Conservation (phyloP, 192 early-diverging fungal species). For the Umbelopsis vinacea region DNA sequence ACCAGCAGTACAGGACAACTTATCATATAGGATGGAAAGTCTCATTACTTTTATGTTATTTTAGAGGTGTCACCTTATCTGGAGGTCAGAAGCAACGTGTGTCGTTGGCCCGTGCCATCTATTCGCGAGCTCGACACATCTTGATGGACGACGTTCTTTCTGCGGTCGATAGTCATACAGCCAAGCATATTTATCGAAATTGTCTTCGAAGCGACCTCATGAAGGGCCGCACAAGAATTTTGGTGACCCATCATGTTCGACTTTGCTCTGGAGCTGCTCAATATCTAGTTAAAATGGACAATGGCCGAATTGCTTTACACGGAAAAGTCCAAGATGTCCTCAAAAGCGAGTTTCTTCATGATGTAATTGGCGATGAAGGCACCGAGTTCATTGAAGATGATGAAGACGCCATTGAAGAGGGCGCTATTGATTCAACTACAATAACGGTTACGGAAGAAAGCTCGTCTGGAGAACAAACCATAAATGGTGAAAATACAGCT, state of each 20-base stretch:
- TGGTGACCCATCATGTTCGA: conserved; percentile 79
- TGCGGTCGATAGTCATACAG: conserved; percentile 55
- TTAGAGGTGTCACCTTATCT: conserved; percentile 64
- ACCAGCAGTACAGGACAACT: neutral
- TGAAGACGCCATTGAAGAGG: conserved; percentile 3
- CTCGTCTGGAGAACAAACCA: neutral
- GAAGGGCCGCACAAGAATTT: conserved; percentile 72
- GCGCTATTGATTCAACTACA: neutral
- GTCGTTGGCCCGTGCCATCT: conserved; percentile 79
- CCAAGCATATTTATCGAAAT: conserved; percentile 53
- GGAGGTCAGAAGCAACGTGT: conserved; percentile 81
- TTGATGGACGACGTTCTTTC: conserved; percentile 83
- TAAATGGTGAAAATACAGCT: neutral
- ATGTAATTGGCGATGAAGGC: conserved; percentile 21
- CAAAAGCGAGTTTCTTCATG: conserved; percentile 22
- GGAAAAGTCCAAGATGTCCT: conserved; percentile 20
- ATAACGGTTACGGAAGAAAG: neutral
- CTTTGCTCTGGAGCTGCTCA: conserved; percentile 57
- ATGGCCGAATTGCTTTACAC: conserved; percentile 47
- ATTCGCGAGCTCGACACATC: conserved; percentile 68
- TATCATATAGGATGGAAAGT: too few relatives aligned
- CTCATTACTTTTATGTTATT: neutral
- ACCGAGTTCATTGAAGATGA: conserved; percentile 4
- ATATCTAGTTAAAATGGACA: conserved; percentile 54
- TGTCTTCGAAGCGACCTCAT: conserved; percentile 68